Evolutionary conservation across 202 grass and related monocot species (phyloP), one percentile per base, ranked within the genome.

Genomic region (Schoenoplectus tabernaemontani): DNA sequence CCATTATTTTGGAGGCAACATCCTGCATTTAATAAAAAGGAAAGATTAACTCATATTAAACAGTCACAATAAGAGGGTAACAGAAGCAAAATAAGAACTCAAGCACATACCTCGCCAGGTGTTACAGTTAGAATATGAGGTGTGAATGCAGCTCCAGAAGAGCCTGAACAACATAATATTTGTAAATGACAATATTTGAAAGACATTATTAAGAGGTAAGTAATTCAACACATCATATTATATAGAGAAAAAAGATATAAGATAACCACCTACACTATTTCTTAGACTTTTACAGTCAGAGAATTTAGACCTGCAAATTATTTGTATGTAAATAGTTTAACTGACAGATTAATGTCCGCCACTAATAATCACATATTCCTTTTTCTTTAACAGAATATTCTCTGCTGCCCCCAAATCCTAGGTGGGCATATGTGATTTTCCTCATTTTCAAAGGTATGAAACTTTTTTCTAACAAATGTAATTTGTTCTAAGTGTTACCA

Each of bases 1-100:
- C 82, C 95, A 98, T 98, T 69, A 98, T 95, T 87, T 98, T 98
- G 83, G 95, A 98, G 68, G 96, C 88, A 77, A 98, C 90, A 88
- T 98, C 96, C 96, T 98, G 85, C 54, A 83, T 87, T 16, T 24
- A 30, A 63, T 74, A 76, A 8, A 38, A 65, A 84, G 65, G 13
- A 26, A 43, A 43, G 24, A 26, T 64, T 22, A 11, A 62, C 12
- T 46, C 17, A 46, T 48, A 22, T 83, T 63, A 39, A 0, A 41
- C 34, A 9, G 24, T 58, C 4, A 3, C 37, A 72, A 19, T 28
- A 28, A 50, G 51, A 72, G 10, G 51, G 43, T 66, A 38, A 59
- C 34, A 71, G 2, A 59, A 82, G 20, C 4, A 30, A 38, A 39
- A 30, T 61, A 46, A 60, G 43, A 47, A 24, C 53, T 74, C 5